A percentile compares a stretch with the other conserved stretches of the same genome.
These are phyloP conservation scores for Incumbomyces delicatus DNA, from an alignment of 2,329 filamentous ascomycete species.

Conservation along the genomic window DNA sequence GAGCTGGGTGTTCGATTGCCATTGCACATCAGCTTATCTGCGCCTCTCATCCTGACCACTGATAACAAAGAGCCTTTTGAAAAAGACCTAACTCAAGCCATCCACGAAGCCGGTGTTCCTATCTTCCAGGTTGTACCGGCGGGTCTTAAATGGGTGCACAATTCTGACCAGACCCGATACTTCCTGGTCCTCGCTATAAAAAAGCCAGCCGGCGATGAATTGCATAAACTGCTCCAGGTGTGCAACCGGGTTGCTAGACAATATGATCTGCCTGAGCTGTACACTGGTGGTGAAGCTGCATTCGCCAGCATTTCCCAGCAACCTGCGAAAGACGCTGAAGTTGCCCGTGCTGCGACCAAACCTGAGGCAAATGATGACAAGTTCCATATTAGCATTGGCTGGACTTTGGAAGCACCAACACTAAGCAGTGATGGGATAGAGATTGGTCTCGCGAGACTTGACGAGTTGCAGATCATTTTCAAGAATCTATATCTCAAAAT, in stretches of 20 bases:
- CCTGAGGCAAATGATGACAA: conserved; percentile 40
- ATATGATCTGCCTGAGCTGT: conserved; percentile 63
- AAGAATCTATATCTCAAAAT: conserved; percentile 62
- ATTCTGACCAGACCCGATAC: conserved; percentile 59
- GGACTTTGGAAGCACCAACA: conserved; percentile 49
- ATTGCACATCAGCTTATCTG: conserved; percentile 82
- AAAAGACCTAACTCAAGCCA: conserved; percentile 38
- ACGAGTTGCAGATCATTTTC: conserved; percentile 42
- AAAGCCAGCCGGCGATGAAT: conserved; percentile 39
- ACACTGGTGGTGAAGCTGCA: conserved; percentile 31
- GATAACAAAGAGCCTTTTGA: conserved; percentile 63
- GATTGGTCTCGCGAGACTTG: conserved; percentile 6
- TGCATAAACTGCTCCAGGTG: conserved; percentile 53
- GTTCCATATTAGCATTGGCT: conserved; percentile 86
- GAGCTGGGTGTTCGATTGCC: conserved; percentile 69
- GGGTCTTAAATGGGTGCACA: conserved; percentile 54
- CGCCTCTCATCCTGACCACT: conserved; percentile 64
- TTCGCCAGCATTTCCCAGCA: conserved; percentile 3
- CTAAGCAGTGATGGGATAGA: conserved; percentile 29
- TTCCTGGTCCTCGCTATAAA: conserved; percentile 69
- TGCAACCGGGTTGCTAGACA: conserved; percentile 55
- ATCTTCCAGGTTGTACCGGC: conserved; percentile 38
- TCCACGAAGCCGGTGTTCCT: conserved; percentile 33
- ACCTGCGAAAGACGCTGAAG: conserved; percentile 13
- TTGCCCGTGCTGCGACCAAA: conserved; percentile 9